phyloP scores from a whole-genome alignment of 345 rosid genomes.

The Rhodamnia rubescens region DNA sequence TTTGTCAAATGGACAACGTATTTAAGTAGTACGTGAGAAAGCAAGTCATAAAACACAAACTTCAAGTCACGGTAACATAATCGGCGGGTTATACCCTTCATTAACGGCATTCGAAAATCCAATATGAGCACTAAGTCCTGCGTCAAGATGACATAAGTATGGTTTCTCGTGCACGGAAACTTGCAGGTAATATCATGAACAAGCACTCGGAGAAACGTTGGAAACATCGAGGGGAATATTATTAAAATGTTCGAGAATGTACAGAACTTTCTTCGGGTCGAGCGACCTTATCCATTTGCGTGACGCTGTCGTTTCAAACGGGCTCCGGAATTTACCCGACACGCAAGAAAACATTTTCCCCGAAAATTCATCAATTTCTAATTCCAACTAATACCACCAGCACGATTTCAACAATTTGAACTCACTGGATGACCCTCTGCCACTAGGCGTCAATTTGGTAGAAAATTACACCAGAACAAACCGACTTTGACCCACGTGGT shows the following conservation, averaged over 20 bases:
- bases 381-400: background rate
- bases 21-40: background rate
- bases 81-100: background rate
- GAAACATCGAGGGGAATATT: background rate
- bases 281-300: background rate
- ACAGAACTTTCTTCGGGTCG: background rate
- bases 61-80: background rate
- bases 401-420: background rate
- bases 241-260: background rate
- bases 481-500: background rate
- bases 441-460: background rate
- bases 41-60: background rate
- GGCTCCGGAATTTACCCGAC: background rate
- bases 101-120: background rate
- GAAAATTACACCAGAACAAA: background rate
- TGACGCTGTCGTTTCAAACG: background rate
- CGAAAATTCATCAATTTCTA: background rate
- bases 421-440: background rate
- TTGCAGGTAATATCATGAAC: background rate
- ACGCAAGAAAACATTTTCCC: background rate
- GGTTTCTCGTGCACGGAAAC: background rate
- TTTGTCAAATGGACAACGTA: background rate
- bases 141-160: background rate
- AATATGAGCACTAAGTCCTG: background rate
- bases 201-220: background rate